phyloP scores from a whole-genome alignment of 2,329 filamentous ascomycete species.

The Calonectria honghensis region DNA sequence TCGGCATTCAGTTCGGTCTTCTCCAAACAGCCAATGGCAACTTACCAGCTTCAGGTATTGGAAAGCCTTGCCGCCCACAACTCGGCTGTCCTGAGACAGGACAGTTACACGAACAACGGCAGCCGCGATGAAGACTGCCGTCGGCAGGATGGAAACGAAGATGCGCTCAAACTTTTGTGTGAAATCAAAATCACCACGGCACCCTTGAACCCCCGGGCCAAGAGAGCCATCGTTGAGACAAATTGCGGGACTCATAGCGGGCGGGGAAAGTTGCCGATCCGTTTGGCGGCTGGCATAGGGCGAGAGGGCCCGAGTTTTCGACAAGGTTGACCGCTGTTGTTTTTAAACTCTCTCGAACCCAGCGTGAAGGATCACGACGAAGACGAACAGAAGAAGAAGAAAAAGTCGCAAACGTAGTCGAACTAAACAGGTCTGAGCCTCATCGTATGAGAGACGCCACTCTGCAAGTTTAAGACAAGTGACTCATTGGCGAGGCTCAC shows the following conservation, averaged over 20 bases:
- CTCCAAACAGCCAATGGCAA: not conserved
- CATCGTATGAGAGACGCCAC: not conserved
- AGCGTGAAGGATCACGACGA: not conserved
- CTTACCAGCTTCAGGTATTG: constrained; percentile 58
- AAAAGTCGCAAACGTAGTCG: not conserved
- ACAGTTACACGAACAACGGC: constrained; percentile 59
- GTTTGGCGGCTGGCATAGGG: not conserved
- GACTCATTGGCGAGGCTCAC: not conserved
- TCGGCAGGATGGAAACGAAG: constrained; percentile 66
- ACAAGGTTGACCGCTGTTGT: not conserved
- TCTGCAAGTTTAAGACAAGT: not conserved
- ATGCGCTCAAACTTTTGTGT: constrained; percentile 70
- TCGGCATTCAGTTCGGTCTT: constrained; percentile 12
- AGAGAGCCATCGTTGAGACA: constrained; percentile 63
- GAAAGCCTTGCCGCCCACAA: constrained; percentile 61
- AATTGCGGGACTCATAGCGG: constrained; percentile 48
- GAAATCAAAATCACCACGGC: constrained; percentile 70
- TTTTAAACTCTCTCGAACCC: not conserved
- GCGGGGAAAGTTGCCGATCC: not conserved
- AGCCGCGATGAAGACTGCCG: constrained; percentile 61
- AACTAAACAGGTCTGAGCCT: not conserved
- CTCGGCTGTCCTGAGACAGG: constrained; percentile 55
- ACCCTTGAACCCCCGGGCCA: constrained; percentile 67
- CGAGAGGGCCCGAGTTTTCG: not conserved
- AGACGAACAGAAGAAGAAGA: not conserved